These are phyloP conservation scores for Sporisorium exsertum DNA, from an alignment of 1,284 basidiomycete genomes.

Conservation along the genomic window DNA sequence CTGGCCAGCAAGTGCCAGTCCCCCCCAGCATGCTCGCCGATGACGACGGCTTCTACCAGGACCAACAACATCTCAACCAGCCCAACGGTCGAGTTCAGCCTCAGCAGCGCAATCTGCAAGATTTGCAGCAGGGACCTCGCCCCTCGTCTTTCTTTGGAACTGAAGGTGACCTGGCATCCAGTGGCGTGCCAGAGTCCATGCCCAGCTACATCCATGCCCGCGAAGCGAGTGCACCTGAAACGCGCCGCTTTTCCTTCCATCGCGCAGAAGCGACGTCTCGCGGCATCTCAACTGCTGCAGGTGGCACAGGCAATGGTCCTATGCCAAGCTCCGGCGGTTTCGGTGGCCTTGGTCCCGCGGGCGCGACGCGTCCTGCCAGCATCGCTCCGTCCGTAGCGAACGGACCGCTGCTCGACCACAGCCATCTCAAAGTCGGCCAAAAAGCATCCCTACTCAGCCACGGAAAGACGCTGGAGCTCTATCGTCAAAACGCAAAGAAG, in stretches of 20 bases:
- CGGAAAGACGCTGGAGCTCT: constrained; percentile 94
- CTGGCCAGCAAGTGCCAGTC: constrained; percentile 43
- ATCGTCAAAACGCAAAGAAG: constrained; percentile 97
- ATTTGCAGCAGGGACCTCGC: constrained; percentile 20
- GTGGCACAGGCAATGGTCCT: constrained; percentile 55
- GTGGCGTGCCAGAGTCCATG: constrained; percentile 11
- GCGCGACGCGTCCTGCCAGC: constrained; percentile 55
- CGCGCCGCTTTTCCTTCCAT: constrained; percentile 23
- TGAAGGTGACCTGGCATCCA: constrained; percentile 26
- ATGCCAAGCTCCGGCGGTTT: constrained; percentile 46
- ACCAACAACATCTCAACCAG: constrained; percentile 36
- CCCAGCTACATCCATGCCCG: constrained; percentile 7
- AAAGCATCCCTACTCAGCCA: constrained; percentile 91
- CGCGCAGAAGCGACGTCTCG: constrained; percentile 33
- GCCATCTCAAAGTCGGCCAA: constrained; percentile 91
- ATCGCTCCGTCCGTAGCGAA: constrained; percentile 57
- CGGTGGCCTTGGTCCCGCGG: constrained; percentile 48
- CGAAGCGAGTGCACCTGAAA: constrained; percentile 18
- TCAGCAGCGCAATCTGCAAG: constrained; percentile 26
- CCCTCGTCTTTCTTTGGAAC: constrained; percentile 56
- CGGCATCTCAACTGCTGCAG: constrained; percentile 56
- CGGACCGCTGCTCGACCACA: constrained; percentile 80
- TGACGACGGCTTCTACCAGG: constrained; percentile 41
- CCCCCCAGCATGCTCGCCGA: constrained; percentile 36
- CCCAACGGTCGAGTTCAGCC: constrained; percentile 20